These are phyloP conservation scores for Coniochaeta sp. DNA, from an alignment of 2,329 filamentous ascomycete species.

Conservation along the genomic window DNA sequence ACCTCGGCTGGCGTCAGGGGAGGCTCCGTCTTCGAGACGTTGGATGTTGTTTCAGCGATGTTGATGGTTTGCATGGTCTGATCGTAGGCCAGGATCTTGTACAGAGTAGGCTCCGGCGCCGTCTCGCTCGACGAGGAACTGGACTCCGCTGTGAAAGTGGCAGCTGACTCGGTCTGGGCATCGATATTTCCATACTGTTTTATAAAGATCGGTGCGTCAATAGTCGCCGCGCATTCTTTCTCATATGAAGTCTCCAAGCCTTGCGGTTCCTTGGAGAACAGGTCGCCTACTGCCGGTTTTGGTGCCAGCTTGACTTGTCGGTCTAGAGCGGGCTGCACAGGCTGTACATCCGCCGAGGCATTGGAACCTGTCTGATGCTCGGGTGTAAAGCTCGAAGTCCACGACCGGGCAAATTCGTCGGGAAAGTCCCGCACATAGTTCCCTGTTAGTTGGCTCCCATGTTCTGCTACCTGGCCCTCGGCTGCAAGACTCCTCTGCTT, in stretches of 20 bases:
- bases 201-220: conserved; percentile 25
- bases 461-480: not conserved
- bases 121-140: not conserved
- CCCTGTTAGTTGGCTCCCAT: conserved; percentile 27
- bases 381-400: conserved; percentile 17
- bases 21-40: conserved; percentile 36
- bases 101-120: conserved; percentile 26
- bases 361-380: not conserved
- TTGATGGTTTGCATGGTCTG: conserved; percentile 47
- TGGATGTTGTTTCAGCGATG: conserved; percentile 52
- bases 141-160: not conserved
- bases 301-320: conserved; percentile 6
- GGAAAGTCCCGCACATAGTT: conserved; percentile 44
- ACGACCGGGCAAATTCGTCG: conserved; percentile 38
- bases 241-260: conserved; percentile 39
- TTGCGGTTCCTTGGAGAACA: conserved; percentile 36
- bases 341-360: not conserved
- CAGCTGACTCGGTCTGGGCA: not conserved
- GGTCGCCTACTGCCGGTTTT: conserved; percentile 16
- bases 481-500: conserved; percentile 2
- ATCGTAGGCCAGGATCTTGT: conserved; percentile 63
- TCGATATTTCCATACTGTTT: conserved; percentile 21
- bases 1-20: conserved; percentile 52
- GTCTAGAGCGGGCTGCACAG: conserved; percentile 12
- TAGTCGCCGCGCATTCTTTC: conserved; percentile 30